These are phyloP conservation scores for Galeopsis tetrahit DNA, from an alignment of 257 asterid genomes.

Conservation along the genomic window DNA sequence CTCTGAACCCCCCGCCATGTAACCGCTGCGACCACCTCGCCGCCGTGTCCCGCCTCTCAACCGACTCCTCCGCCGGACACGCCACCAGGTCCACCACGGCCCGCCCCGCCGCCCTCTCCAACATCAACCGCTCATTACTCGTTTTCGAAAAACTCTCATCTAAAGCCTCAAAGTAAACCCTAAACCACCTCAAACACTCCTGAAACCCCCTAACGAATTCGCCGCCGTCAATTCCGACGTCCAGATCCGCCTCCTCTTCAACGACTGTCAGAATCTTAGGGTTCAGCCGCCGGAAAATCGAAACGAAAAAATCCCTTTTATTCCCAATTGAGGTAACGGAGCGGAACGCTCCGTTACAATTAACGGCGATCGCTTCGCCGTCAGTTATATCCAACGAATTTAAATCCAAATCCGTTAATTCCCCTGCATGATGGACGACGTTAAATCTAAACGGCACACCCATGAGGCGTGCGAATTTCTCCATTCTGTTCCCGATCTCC, in stretches of 20 bases:
- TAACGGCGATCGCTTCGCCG: constrained; percentile 80
- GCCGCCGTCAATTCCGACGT: constrained; percentile 63
- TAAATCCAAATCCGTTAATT: constrained; percentile 64
- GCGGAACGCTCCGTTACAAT: constrained; percentile 72
- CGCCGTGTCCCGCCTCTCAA: constrained; percentile 85
- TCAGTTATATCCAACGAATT: constrained; percentile 58
- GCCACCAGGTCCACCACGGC: constrained; percentile 90
- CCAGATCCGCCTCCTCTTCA: constrained; percentile 94
- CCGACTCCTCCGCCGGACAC: constrained; percentile 63
- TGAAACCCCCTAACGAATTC: constrained; percentile 75
- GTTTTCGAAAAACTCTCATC: constrained; percentile 73
- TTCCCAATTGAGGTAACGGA: constrained; percentile 51
- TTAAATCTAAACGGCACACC: constrained; percentile 85
- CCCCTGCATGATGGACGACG: constrained; percentile 72
- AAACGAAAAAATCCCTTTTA: constrained; percentile 56
- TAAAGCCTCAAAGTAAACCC: constrained; percentile 84
- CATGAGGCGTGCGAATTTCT: constrained; percentile 92
- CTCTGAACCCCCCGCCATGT: constrained; percentile 63
- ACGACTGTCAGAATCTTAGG: constrained; percentile 75
- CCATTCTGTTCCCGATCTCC: constrained; percentile 84
- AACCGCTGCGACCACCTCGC: constrained; percentile 74
- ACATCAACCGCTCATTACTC: constrained; percentile 87
- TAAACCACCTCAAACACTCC: constrained; percentile 86
- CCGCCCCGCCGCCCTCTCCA: constrained; percentile 84
- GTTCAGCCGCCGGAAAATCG: constrained; percentile 53